These are phyloP conservation scores for Corymbia maculata DNA, from an alignment of 345 rosid species.

Conservation along the genomic window DNA sequence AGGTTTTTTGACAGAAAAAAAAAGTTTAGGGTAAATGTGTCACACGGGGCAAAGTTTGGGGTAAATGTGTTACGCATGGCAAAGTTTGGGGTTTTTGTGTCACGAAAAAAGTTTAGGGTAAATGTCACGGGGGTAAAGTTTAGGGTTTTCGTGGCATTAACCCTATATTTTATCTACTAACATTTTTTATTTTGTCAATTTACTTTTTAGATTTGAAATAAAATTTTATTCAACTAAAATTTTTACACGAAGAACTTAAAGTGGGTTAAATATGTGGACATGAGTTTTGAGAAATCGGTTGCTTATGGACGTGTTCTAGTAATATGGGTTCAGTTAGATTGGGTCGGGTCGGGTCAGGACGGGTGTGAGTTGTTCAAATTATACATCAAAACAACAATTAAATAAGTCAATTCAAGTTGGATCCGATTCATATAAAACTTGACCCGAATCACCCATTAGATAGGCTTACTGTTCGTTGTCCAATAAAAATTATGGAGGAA, in stretches of 20 bases:
- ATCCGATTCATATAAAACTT: neutral
- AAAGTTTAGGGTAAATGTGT: no score
- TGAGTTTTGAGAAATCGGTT: neutral
- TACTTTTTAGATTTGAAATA: neutral
- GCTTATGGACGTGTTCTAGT: neutral
- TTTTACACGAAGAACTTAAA: neutral
- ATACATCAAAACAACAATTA: neutral
- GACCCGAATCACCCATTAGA: neutral
- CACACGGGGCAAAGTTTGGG: no score
- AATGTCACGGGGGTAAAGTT: no score
- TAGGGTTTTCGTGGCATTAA: no score
- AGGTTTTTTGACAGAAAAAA: no score
- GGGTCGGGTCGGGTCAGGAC: neutral
- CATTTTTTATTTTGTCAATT: neutral
- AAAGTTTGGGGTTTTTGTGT: no score
- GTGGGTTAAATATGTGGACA: neutral
- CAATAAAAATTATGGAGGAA: neutral
- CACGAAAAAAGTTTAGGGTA: no score
- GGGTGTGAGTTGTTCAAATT: neutral
- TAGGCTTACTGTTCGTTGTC: accelerated
- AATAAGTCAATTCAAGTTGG: neutral
- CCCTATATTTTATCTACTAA: neutral
- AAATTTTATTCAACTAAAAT: neutral
- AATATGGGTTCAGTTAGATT: neutral
- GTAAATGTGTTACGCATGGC: no score